Evolutionary conservation across 371 early-diverging fungal species (phyloP), one percentile per base, ranked within the genome.

Genomic region (Coemansia sp.): DNA sequence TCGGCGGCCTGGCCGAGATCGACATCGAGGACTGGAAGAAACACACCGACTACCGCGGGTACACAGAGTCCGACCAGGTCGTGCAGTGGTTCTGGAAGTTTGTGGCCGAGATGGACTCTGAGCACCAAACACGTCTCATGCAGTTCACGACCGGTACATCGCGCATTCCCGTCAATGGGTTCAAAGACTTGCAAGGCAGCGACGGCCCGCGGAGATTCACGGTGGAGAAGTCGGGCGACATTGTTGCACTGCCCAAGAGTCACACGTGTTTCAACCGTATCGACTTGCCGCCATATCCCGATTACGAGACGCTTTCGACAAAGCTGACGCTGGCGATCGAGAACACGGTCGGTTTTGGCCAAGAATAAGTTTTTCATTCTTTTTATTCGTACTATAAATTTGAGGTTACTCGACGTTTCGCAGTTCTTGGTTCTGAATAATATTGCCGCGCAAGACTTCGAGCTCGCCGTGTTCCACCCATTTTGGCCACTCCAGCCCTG

Each of bases 1-100:
- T 99, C 77, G 93, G 97, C n/a, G 99, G 99, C 66, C 83, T 98
- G 71, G 92, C 97, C 6, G 98, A 99, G 72, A 95, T 99, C 64
- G 98, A 99, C 82, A 88, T 97, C 14, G 97, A 97, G 69, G 99
- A 99, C 80, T 98, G 99, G 99, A 95, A 94, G 85, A 97, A 95
- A 80, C 95, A 99, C 74, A 96, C 98, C 11, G 95, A 95, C 68
- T 99, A 98, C 77, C 84, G 95, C 54, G 96, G 97, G 24, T 99
- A 96, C 85, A 92, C 94, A 4, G 93, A 93, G 79, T 88, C 91
- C 62, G 97, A 97, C 80, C 92, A 93, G 75, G 93, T 93, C n/a
- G 87, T 98, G 57, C 90, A 92, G 75, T 95, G 95, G 95, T 99
- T 98, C 88, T 99, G 99, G 99, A 87, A 92, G 84, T 92, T 89